Evolutionary conservation across 148 eudicot species (phyloP), one percentile per base, ranked within the genome.

Genomic region (Vaccinium myrtillus): DNA sequence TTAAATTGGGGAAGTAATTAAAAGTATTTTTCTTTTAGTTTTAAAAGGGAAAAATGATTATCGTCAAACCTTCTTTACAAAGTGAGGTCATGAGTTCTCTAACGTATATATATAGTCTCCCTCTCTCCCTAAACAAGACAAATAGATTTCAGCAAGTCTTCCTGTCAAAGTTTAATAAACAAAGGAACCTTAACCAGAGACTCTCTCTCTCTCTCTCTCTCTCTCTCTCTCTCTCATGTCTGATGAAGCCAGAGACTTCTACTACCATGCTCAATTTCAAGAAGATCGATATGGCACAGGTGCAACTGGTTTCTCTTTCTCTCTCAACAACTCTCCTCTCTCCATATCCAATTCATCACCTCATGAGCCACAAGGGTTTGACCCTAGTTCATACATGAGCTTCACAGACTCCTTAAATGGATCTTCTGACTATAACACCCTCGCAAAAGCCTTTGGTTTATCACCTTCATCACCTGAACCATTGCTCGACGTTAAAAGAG

Each of bases 91-190:
- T 4, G 61, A 43, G 63, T 75, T 53, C 55, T 56, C 70, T 15
- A 27, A 83, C 30, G 54, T 54, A 77, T 82, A 59, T 83, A 78
- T 71, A 54, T 25, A 8, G 49, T 25, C 78, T 53, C 65, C 32
- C 49, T 58, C 76, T 80, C 81, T 54, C 77, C 18, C 6, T 15
- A n/a, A 54, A 51, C 19, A 70, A 19, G 78, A 82, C 77, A 75
- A 83, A 46, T 61, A 80, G 49, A 75, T 77, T 81, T 80, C 32
- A 84, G 53, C 32, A 8, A 79, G 61, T 82, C 85, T 83, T 76
- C 87, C 80, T 86, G 90, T 88, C 90, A 90, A 90, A 83, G 87
- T 85, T 83, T 88, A 2, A 65, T 23, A 74, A 83, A 85, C 83
- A 82, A 80, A 89, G 84, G 81, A 82, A 53, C 79, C 79, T 69